These are phyloP conservation scores for Penicillium turbatum DNA, from an alignment of 495 filamentous ascomycete genomes.

Conservation along the genomic window DNA sequence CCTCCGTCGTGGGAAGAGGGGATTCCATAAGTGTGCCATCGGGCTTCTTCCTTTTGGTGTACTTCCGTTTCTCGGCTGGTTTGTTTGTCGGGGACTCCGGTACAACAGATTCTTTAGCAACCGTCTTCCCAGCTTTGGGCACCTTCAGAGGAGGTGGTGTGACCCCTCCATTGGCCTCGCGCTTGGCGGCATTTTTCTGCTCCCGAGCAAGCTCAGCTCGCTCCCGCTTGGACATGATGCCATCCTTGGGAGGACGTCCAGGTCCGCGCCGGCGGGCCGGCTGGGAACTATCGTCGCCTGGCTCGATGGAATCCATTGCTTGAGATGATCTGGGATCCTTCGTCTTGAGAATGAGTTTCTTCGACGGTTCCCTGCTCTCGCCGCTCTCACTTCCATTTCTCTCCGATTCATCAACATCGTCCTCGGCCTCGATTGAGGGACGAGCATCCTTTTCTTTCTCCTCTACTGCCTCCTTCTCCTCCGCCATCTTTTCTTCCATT, in stretches of 20 bases:
- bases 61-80: constrained; percentile 66
- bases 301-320: constrained; percentile 33
- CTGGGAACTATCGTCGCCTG: constrained; percentile 34
- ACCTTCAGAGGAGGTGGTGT: constrained; percentile 46
- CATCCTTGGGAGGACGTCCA: constrained; percentile 85
- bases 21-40: constrained; percentile 43
- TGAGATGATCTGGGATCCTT: constrained; percentile 31
- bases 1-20: constrained; percentile 43
- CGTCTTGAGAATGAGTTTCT: constrained; percentile 39
- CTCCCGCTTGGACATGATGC: constrained; percentile 87
- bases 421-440: constrained; percentile 34
- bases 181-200: constrained; percentile 48
- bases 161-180: constrained; percentile 43
- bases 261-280: constrained; percentile 73
- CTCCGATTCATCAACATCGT: constrained; percentile 35
- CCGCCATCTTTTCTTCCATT: constrained; percentile 57
- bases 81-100: constrained; percentile 53
- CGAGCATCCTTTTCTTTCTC: constrained; percentile 26
- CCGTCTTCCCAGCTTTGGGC: constrained; percentile 57
- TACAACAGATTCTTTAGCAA: constrained; percentile 38
- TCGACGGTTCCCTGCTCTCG: constrained; percentile 34
- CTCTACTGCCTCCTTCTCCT: constrained; percentile 38
- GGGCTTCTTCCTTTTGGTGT: constrained; percentile 68
- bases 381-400: constrained; percentile 28
- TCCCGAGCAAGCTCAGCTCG: constrained; percentile 62